phyloP scores from a whole-genome alignment of 2,329 filamentous ascomycete species.

The Spiromastix sp. region DNA sequence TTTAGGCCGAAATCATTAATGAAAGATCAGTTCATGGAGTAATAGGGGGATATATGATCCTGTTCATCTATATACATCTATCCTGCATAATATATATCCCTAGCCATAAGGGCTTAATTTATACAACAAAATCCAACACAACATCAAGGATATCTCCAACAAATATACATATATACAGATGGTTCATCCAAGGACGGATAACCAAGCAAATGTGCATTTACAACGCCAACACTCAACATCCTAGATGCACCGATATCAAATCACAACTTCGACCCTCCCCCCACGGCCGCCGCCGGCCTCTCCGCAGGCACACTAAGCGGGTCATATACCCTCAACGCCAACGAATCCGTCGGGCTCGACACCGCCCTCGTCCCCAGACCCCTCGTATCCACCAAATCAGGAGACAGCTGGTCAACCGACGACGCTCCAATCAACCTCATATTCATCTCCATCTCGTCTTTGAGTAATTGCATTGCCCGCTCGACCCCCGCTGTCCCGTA shows the following conservation, averaged over 20 bases:
- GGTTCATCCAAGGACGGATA: too few relatives aligned
- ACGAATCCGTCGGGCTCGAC: slow-evolving; percentile 50
- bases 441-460: slow-evolving; percentile 98
- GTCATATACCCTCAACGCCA: slow-evolving; percentile 49
- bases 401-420: slow-evolving; percentile 65
- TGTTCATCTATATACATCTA: neutral
- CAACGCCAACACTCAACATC: neutral
- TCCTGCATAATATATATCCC: neutral
- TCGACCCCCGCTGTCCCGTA: slow-evolving; percentile 84
- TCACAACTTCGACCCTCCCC: slow-evolving; percentile 35
- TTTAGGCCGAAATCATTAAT: too few relatives aligned
- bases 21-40: too few relatives aligned
- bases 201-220: too few relatives aligned
- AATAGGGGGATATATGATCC: neutral
- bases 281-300: slow-evolving; percentile 32
- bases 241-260: neutral
- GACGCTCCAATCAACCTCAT: slow-evolving; percentile 86
- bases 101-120: neutral
- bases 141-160: too few relatives aligned
- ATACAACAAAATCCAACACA: neutral
- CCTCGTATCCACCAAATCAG: slow-evolving; percentile 67
- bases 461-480: slow-evolving; percentile 81
- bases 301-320: slow-evolving; percentile 39
- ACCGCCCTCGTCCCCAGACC: slow-evolving; percentile 50
- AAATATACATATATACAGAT: too few relatives aligned